phyloP scores from a whole-genome alignment of 2,329 filamentous ascomycete genomes.

The Pseudogymnoascus sp. region DNA sequence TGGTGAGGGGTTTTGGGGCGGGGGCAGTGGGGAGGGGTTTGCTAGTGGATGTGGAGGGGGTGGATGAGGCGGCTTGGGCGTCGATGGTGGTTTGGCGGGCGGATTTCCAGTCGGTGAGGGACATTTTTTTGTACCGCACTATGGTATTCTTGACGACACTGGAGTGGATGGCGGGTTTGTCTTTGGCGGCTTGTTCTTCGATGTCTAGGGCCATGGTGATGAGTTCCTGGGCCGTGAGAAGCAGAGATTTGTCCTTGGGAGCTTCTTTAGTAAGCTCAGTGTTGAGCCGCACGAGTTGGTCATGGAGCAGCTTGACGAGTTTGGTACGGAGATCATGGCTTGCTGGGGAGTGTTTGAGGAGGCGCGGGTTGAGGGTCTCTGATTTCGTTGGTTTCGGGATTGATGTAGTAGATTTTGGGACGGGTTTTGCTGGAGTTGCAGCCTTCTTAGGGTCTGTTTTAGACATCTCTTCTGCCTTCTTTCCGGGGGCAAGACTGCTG shows the following conservation, averaged over 20 bases:
- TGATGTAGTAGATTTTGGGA: background rate
- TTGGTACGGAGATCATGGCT: slow-evolving; percentile 46
- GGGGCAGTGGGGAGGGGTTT: slow-evolving; percentile 18
- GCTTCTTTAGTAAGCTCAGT: slow-evolving; percentile 45
- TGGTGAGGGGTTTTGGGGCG: slow-evolving; percentile 48
- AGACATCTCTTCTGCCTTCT: slow-evolving; percentile 13
- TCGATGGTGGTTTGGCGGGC: slow-evolving; percentile 43
- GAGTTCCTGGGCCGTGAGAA: slow-evolving; percentile 56
- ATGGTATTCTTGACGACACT: slow-evolving; percentile 81
- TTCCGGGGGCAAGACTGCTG: slow-evolving; percentile 9
- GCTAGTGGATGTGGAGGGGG: slow-evolving; percentile 22
- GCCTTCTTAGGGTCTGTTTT: slow-evolving; percentile 14
- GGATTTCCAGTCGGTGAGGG: slow-evolving; percentile 59
- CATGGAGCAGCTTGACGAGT: slow-evolving; percentile 55
- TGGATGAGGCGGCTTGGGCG: slow-evolving; percentile 23
- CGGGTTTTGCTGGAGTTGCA: background rate
- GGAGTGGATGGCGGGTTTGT: slow-evolving; percentile 62
- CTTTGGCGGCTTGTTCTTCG: slow-evolving; percentile 65
- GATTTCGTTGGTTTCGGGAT: slow-evolving; percentile 22
- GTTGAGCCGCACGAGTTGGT: slow-evolving; percentile 60
- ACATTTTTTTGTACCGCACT: slow-evolving; percentile 67
- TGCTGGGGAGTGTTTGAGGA: slow-evolving; percentile 49
- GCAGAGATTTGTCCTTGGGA: slow-evolving; percentile 42
- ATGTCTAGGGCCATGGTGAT: slow-evolving; percentile 64
- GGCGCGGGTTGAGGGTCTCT: slow-evolving; percentile 59